A percentile compares a stretch with the other conserved stretches of the same genome.
Conservation (phyloP, 2,329 filamentous ascomycete genomes). For the Alternaria sp. region DNA sequence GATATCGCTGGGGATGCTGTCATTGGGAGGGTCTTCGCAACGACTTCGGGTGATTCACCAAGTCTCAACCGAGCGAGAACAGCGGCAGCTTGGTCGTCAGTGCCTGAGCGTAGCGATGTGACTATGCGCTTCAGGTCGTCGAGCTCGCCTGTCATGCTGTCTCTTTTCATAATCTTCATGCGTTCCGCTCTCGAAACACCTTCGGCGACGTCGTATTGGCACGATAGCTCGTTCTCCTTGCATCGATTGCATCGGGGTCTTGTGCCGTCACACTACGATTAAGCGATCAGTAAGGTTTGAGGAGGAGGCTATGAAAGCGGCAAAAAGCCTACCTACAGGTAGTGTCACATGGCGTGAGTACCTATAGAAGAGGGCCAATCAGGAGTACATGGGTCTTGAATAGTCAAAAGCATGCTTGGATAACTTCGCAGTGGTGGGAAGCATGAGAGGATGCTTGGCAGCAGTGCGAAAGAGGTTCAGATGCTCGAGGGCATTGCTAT, state of each 20-base stretch:
- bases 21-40: slow-evolving; percentile 31
- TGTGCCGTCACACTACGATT: slow-evolving; percentile 33
- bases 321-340: slow-evolving; percentile 16
- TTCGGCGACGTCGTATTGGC: slow-evolving; percentile 38
- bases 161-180: slow-evolving; percentile 37
- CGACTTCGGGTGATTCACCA: slow-evolving; percentile 32
- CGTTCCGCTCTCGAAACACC: slow-evolving; percentile 38
- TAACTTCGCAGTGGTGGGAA: slow-evolving; percentile 1
- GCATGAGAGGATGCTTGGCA: neutral
- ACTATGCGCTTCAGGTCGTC: slow-evolving; percentile 37
- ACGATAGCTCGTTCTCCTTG: slow-evolving; percentile 28
- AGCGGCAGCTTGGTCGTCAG: slow-evolving; percentile 33
- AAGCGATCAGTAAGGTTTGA: slow-evolving; percentile 1
- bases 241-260: slow-evolving; percentile 36
- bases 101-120: slow-evolving; percentile 28
- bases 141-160: slow-evolving; percentile 28
- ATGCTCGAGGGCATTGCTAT: slow-evolving; percentile 6
- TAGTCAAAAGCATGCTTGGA: neutral
- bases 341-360: slow-evolving; percentile 18
- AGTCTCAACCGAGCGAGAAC: slow-evolving; percentile 32
- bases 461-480: slow-evolving; percentile 5
- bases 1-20: slow-evolving; percentile 13
- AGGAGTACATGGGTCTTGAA: neutral
- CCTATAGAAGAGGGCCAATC: slow-evolving; percentile 13
- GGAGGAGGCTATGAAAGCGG: neutral